Conservation (phyloP, 202 grass and related monocot species). For the Alloteropsis angusta region DNA sequence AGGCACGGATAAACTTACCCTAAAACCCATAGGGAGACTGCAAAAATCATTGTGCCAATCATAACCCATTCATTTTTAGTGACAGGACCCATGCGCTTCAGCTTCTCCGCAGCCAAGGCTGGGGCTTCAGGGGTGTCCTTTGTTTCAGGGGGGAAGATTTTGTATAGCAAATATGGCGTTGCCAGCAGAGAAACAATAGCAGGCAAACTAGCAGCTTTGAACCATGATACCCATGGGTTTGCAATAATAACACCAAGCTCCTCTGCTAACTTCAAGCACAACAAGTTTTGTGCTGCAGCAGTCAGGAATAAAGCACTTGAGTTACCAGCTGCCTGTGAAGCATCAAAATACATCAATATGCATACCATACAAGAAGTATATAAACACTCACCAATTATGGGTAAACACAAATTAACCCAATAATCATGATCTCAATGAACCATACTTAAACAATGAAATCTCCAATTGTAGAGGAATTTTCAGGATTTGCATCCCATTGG, state of each 20-base stretch:
- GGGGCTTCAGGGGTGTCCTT: constrained; percentile 93
- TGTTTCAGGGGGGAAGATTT: constrained; percentile 76
- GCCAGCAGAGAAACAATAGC: constrained; percentile 62
- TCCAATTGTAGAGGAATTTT: background rate
- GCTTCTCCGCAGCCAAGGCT: constrained; percentile 59
- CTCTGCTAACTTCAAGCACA: constrained; percentile 92
- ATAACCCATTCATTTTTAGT: constrained; percentile 87
- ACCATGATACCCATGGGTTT: constrained; percentile 90
- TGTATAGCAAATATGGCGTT: constrained; percentile 79
- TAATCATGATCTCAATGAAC: background rate
- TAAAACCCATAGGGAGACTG: constrained; percentile 72
- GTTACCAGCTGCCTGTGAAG: constrained; percentile 60
- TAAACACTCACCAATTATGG: background rate
- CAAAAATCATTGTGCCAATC: constrained; percentile 88
- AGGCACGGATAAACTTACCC: constrained; percentile 48
- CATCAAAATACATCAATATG: constrained; percentile 19
- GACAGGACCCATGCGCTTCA: constrained; percentile 76
- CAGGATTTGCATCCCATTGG: background rate
- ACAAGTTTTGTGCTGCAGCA: constrained; percentile 88
- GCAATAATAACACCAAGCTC: constrained; percentile 72
- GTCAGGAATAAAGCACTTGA: constrained; percentile 93
- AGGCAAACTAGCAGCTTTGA: constrained; percentile 83
- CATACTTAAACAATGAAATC: background rate
- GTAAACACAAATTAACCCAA: background rate
- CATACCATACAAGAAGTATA: background rate